Conservation (phyloP, 2,329 filamentous ascomycete genomes). For the Pestalotiopsis sp. region DNA sequence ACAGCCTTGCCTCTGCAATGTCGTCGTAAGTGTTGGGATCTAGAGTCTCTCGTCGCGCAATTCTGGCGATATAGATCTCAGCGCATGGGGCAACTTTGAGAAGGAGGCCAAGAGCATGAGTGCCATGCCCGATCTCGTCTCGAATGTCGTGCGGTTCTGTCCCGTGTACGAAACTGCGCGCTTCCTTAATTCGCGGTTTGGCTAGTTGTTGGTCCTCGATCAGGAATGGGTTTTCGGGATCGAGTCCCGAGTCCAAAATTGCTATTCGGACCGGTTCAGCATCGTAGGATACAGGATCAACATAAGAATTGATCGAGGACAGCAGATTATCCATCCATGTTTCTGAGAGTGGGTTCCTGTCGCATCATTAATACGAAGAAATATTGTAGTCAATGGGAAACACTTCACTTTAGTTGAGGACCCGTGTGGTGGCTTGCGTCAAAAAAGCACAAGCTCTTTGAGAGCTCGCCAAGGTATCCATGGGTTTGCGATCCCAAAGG, state of each 20-base stretch:
- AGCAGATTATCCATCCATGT: not conserved
- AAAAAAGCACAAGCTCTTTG: conserved; percentile 17
- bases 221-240: conserved; percentile 24
- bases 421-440: conserved; percentile 17
- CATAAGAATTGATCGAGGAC: not conserved
- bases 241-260: conserved; percentile 26
- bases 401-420: conserved; percentile 15
- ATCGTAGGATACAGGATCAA: not conserved
- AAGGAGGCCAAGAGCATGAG: conserved; percentile 31
- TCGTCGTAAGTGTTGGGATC: conserved; percentile 14
- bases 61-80: conserved; percentile 31
- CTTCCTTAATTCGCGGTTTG: conserved; percentile 23
- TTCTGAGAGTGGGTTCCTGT: not conserved
- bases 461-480: not conserved
- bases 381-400: not conserved
- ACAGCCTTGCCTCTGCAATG: conserved; percentile 17
- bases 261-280: conserved; percentile 25
- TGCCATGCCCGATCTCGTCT: conserved; percentile 32
- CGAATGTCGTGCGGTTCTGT: conserved; percentile 18
- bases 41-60: conserved; percentile 20
- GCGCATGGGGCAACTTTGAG: conserved; percentile 28
- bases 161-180: conserved; percentile 23
- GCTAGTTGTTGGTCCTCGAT: conserved; percentile 18
- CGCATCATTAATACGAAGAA: not conserved
- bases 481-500: not conserved